These are phyloP conservation scores for Pisolithus microcarpus DNA, from an alignment of 768 basidiomycete species.

Conservation along the genomic window DNA sequence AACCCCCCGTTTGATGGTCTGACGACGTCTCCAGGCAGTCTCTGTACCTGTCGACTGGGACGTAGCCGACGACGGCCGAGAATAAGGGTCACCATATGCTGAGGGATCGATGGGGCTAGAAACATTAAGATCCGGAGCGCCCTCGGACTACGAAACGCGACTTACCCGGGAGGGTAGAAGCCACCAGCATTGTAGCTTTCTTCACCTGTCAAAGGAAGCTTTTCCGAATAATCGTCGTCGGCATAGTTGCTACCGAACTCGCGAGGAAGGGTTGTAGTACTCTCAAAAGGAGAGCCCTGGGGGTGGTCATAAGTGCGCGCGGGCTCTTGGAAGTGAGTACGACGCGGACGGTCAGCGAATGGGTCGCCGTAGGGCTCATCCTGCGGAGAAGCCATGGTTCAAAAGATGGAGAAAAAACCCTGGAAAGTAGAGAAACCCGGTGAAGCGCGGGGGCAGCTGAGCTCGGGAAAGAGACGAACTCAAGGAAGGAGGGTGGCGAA, in stretches of 20 bases:
- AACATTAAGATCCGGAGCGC: not conserved
- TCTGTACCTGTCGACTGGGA: conserved; percentile 52
- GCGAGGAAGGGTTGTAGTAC: conserved; percentile 36
- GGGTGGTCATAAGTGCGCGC: conserved; percentile 36
- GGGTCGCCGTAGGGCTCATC: conserved; percentile 48
- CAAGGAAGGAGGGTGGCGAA: conserved; percentile 13
- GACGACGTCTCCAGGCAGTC: conserved; percentile 64
- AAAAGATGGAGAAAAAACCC: not conserved
- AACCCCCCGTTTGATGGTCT: conserved; percentile 87
- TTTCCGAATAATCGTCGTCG: conserved; percentile 72
- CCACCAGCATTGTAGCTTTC: conserved; percentile 47
- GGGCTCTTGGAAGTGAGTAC: conserved; percentile 53
- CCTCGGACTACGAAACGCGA: conserved; percentile 7
- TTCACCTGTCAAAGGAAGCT: conserved; percentile 62
- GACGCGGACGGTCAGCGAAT: conserved; percentile 62
- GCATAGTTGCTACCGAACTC: conserved; percentile 44
- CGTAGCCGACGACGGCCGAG: conserved; percentile 44
- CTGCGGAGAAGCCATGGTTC: conserved; percentile 25
- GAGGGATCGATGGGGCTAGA: conserved; percentile 46
- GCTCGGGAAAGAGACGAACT: conserved; percentile 3
- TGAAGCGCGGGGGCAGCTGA: conserved; percentile 2
- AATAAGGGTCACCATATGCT: conserved; percentile 62
- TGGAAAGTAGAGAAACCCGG: conserved; percentile 8
- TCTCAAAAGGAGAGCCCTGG: conserved; percentile 3
- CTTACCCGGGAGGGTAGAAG: conserved; percentile 72